Base-by-base conservation (phyloP, 2,329 filamentous ascomycete species). In the Sporothrix phasma region DNA sequence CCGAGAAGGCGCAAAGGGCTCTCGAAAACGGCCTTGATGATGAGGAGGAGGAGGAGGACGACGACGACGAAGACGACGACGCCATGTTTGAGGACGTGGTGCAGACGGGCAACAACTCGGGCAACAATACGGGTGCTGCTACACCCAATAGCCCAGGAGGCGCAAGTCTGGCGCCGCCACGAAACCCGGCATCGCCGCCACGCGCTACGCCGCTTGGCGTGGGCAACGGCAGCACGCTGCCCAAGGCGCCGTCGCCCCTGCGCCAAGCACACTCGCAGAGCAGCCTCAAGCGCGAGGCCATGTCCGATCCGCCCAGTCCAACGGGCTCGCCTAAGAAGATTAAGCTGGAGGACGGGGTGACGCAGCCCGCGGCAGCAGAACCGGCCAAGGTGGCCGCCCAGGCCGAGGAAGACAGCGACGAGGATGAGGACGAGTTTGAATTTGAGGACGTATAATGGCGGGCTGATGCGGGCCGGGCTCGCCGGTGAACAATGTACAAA, bases 361-460 rank as follows among this genome's bases (percentile, higher is more conserved):
- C 65, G 58, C 67, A 49, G 68, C 8, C 17, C 5, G 24, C 54
- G n/a, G n/a, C n/a, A 22, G 51, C 51, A 8, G 31, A 56, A 19
- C 51, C 51, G 11, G 31, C 29, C 31, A 56, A 56, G 51, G 51
- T 13, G n/a, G n/a, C n/a, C 19, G 34, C 24, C 8, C 39, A 68
- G 37, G 74, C 74, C 5, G 78, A 78, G 31, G 78, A 80, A n/a
- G 78, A 80, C 13, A 79, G 77, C 31, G 78, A 77, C 39, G 81
- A 83, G 26, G 79, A 78, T 26, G 78, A 78, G 26, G 80, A 82
- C 34, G 81, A 80, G 29, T 72, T 85, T 66, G 82, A 84, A 69
- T 85, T 85, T 72, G 83, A 84, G 69, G 83, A 85, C 70, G 82
- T 85, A 0, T 79, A 24, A 59, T n/a, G 19, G 3, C 34, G 15